Evolutionary conservation across 768 basidiomycete species (phyloP).

Genomic region (Tulasnella sp.): DNA sequence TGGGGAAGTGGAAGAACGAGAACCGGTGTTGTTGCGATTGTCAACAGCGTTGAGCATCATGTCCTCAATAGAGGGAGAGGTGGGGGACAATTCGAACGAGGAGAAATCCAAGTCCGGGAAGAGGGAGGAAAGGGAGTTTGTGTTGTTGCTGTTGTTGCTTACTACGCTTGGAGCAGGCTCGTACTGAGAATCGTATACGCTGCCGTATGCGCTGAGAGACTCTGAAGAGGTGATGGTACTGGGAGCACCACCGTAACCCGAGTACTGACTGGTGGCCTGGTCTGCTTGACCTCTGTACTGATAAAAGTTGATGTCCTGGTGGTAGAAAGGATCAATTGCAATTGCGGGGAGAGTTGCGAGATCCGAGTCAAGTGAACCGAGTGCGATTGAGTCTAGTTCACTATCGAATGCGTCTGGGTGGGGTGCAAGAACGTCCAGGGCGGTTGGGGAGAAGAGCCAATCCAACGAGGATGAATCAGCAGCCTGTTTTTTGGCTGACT

Average conservation of each 20-base stretch:
- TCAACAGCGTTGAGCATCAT: conserved; percentile 41
- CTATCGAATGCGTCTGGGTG: conserved; percentile 73
- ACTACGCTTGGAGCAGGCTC: too few species aligned
- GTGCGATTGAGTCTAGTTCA: conserved; percentile 59
- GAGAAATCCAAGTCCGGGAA: conserved; percentile 62
- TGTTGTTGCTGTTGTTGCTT: too few species aligned
- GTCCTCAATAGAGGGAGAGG: conserved; percentile 46
- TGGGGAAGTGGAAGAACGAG: conserved; percentile 15
- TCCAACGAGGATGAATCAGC: conserved; percentile 16
- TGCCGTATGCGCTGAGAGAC: conserved; percentile 18
- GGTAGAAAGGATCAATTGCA: conserved; percentile 53
- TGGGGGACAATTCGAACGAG: conserved; percentile 50
- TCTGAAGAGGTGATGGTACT: conserved; percentile 74
- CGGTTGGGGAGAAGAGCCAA: conserved; percentile 53
- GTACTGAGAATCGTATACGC: conserved; percentile 11
- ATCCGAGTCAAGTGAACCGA: conserved; percentile 54
- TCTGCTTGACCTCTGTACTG: conserved; percentile 32
- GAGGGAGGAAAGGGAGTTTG: conserved; percentile 54
- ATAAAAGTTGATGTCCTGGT: conserved; percentile 51
- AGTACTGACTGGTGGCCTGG: conserved; percentile 33
- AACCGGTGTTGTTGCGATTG: conserved; percentile 19
- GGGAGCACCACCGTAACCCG: conserved; percentile 43
- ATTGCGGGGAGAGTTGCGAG: conserved; percentile 28
- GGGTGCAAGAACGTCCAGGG: conserved; percentile 59
- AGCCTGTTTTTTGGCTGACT: background rate